A percentile compares a stretch with the other conserved stretches of the same genome.
These are phyloP conservation scores for Globisporangium rhizosaccharum DNA, from an alignment of 352 stramenopile genomes.

Conservation along the genomic window DNA sequence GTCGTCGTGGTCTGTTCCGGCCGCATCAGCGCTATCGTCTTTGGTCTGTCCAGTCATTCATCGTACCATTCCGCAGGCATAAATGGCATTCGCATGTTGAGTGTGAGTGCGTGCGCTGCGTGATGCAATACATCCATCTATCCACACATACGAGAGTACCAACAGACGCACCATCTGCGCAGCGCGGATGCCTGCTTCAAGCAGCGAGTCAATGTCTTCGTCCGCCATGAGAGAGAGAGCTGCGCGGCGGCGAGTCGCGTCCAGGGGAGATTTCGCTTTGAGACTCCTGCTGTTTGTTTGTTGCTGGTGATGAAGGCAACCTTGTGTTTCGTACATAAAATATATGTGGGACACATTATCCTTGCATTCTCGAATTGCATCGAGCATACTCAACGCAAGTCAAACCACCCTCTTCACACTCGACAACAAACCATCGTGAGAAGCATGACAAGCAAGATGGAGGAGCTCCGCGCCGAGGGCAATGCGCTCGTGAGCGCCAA, in stretches of 20 bases:
- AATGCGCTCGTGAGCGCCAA: conserved; percentile 78
- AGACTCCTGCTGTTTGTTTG: not conserved
- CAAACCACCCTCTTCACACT: not conserved
- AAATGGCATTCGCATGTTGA: not conserved
- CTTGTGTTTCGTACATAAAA: not conserved
- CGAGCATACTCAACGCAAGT: not conserved
- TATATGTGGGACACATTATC: not conserved
- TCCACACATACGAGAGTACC: conserved; percentile 3
- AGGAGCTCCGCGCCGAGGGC: conserved; percentile 55
- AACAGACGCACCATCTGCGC: conserved; percentile 33
- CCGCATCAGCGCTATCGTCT: not conserved
- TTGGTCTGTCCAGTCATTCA: conserved; percentile 3
- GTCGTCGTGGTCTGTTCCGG: conserved; percentile 1
- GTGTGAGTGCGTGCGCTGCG: not conserved
- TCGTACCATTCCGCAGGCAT: no score
- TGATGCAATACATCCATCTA: not conserved
- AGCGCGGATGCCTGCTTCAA: conserved; percentile 68
- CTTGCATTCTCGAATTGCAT: not conserved
- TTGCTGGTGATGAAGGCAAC: not conserved
- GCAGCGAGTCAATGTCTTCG: conserved; percentile 77
- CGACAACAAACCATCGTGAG: not conserved
- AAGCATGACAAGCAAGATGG: conserved; percentile 26
- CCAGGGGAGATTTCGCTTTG: not conserved
- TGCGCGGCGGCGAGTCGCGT: not conserved
- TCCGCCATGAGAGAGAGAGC: conserved; percentile 36